A percentile compares a stretch with the other conserved stretches of the same genome.
phyloP scores from a whole-genome alignment of 164 flowering plant species.

The Tetracentron sinense region DNA sequence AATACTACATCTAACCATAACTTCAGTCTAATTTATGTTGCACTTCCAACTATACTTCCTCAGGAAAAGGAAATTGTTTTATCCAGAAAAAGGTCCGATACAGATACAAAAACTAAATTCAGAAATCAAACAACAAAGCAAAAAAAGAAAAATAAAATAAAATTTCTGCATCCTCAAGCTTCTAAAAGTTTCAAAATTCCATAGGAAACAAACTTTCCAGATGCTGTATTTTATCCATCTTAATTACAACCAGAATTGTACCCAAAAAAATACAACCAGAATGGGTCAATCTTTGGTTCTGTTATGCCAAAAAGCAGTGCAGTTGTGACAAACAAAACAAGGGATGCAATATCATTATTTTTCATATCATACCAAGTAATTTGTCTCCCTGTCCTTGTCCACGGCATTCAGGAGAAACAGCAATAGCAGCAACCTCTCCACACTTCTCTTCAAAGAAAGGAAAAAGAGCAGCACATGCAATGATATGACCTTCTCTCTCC shows the following conservation, averaged over 20 bases:
- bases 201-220: background rate
- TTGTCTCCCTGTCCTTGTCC: conserved; percentile 99
- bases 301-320: conserved; percentile 1
- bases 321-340: background rate
- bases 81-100: background rate
- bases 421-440: conserved; percentile 94
- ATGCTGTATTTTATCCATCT: too few relatives aligned
- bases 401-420: conserved; percentile 93
- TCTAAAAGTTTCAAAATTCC: too few relatives aligned
- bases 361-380: conserved; percentile 66
- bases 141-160: too few relatives aligned
- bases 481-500: conserved; percentile 93
- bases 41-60: too few relatives aligned
- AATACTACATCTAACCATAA: too few relatives aligned
- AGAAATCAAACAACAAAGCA: background rate
- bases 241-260: background rate
- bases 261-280: background rate
- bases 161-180: background rate
- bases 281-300: too few relatives aligned
- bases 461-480: conserved; percentile 95
- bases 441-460: conserved; percentile 76
- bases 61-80: background rate
- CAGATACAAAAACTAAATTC: too few relatives aligned
- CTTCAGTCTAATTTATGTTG: too few relatives aligned
- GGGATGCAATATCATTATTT: background rate